Evolutionary conservation across 2,329 filamentous ascomycete species (phyloP), one percentile per base, ranked within the genome.

Genomic region (Mycogone perniciosa): DNA sequence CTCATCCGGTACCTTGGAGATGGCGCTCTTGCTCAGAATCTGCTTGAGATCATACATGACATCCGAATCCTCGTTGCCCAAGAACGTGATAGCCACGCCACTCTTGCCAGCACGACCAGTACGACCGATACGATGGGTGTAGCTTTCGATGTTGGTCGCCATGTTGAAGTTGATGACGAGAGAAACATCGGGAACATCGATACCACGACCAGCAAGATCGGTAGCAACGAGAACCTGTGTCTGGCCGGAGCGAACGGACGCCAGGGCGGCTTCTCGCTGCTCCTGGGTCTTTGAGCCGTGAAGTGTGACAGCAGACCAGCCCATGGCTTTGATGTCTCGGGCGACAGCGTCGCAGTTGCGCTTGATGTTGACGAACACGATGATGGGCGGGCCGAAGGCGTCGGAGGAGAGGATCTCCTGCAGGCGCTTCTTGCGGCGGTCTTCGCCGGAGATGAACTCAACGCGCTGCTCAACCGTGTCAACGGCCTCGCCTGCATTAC

Each of bases 311-410:
- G 86, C 82, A 20, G 83, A 88, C 77, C 90, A 93, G 60, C 93
- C 93, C 84, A 93, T 93, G 47, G 87, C 81, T 65, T 95, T 93
- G 75, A 99, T 93, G 64, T 97, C 92, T 54, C 89, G 82, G 3
- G 92, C 92, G 44, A 99, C 86, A 53, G 89, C 88, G 67, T 99
- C 93, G 74, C 92, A 97, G 74, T 97, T 97, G 61, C 91, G 88
- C 73, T 97, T 97, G 82, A 97, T 96, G 71, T 99, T 99, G 80
- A 99, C 93, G 67, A 99, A 99, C 57, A 99, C 91, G 61, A 99
- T 99, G 68, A 99, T 95, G 11, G 93, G 93, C 7, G 92, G 82
- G 6, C 80, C 76, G 70, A 91, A 97, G 58, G 90, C 85, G 59
- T 84, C 77, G 1, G 86, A 90, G 44, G 80, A 76, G 37, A 99